A percentile compares a stretch with the other conserved stretches of the same genome.
Conservation (phyloP, 345 rosid species). For the Trapa bicornis region DNA sequence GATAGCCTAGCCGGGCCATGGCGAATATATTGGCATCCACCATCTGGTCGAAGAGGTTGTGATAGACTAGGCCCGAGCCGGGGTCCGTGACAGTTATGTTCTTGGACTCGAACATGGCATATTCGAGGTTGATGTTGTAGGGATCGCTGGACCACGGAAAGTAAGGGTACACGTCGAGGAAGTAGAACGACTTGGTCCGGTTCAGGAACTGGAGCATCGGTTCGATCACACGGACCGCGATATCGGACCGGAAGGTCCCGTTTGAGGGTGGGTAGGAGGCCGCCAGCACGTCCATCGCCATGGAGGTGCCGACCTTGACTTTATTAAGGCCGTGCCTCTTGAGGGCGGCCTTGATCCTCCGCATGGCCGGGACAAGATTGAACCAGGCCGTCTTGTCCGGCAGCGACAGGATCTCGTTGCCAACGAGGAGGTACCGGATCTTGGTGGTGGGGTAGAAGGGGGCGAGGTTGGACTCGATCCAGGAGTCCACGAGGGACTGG, state of each 20-base stretch:
- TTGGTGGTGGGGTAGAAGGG: constrained; percentile 37
- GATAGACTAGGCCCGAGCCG: constrained; percentile 45
- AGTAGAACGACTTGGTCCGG: constrained; percentile 80
- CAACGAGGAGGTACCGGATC: constrained; percentile 81
- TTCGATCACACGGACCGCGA: constrained; percentile 36
- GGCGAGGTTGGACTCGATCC: constrained; percentile 38
- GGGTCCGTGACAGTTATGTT: constrained; percentile 58
- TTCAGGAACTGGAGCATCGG: constrained; percentile 76
- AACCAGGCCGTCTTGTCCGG: constrained; percentile 30
- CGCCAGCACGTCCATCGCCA: constrained; percentile 58
- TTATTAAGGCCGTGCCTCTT: constrained; percentile 28
- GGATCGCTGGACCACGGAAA: constrained; percentile 67
- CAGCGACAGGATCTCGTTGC: constrained; percentile 62
- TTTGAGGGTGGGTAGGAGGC: constrained; percentile 75
- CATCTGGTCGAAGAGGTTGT: constrained; percentile 86
- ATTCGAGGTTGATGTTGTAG: constrained; percentile 39
- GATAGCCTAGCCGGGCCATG: constrained; percentile 61
- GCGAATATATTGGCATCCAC: constrained; percentile 69
- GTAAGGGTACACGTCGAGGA: constrained; percentile 74
- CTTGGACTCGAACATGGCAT: constrained; percentile 46
- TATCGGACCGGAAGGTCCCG: constrained; percentile 64
- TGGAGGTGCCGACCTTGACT: constrained; percentile 68
- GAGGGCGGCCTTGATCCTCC: constrained; percentile 43
- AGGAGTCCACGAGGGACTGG: constrained; percentile 39
- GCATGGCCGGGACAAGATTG: constrained; percentile 78